Evolutionary conservation across 306 rosid genomes (phyloP).

Genomic region (Vachellia collinsii): DNA sequence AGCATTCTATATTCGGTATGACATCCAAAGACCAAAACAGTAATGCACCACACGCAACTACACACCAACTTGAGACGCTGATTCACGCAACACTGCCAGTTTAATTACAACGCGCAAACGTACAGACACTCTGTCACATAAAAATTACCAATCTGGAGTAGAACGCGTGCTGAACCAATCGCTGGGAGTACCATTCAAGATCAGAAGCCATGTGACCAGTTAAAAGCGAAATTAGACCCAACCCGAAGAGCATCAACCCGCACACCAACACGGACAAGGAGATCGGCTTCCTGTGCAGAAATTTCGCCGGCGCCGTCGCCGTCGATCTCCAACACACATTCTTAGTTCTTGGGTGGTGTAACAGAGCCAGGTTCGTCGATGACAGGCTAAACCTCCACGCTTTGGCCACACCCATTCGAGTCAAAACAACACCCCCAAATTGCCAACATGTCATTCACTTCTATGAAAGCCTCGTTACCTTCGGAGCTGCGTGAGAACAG

Average conservation of each 20-base stretch:
- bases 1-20: background rate
- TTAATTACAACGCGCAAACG: background rate
- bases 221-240: slow-evolving; percentile 83
- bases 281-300: slow-evolving; percentile 54
- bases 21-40: background rate
- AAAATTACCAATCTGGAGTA: slow-evolving; percentile 57
- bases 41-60: background rate
- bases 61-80: background rate
- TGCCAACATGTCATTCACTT: slow-evolving; percentile 36
- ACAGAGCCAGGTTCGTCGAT: slow-evolving; percentile 69
- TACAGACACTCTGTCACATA: background rate
- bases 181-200: slow-evolving; percentile 94
- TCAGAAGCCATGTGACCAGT: slow-evolving; percentile 93
- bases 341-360: slow-evolving; percentile 47
- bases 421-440: slow-evolving; percentile 27
- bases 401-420: slow-evolving; percentile 59
- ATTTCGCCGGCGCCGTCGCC: slow-evolving; percentile 32
- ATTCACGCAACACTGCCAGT: background rate
- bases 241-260: slow-evolving; percentile 77
- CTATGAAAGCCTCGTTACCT: slow-evolving; percentile 1
- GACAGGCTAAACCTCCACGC: slow-evolving; percentile 62
- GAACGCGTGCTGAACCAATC: slow-evolving; percentile 62
- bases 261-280: slow-evolving; percentile 68
- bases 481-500: background rate
- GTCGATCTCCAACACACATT: slow-evolving; percentile 56